These are phyloP conservation scores for Verticillium dahliae DNA, from an alignment of 2,329 filamentous ascomycete genomes.

Conservation along the genomic window DNA sequence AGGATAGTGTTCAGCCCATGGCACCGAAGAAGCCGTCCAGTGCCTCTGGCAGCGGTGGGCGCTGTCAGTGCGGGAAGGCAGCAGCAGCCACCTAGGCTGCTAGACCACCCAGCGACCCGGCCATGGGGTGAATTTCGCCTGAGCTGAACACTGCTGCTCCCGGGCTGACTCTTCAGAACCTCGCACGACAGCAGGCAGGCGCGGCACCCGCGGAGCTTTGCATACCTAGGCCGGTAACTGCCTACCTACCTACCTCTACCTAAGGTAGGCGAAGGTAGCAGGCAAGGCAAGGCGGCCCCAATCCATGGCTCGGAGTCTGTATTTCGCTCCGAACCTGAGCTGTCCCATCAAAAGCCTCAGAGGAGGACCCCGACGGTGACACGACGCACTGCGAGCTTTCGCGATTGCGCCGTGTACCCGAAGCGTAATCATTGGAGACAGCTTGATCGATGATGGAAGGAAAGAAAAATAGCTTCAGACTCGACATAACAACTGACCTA, in stretches of 20 bases:
- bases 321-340: no score
- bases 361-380: no score
- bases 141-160: neutral
- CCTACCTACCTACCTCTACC: no score
- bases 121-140: neutral
- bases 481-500: neutral
- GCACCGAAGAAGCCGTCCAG: neutral
- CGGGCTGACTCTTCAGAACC: neutral
- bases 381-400: no score
- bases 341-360: no score
- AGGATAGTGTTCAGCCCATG: neutral
- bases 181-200: neutral
- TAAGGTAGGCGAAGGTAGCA: neutral
- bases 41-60: neutral
- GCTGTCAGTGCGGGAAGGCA: neutral
- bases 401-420: no score
- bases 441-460: neutral
- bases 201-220: neutral
- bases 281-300: neutral
- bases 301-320: neutral
- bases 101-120: neutral
- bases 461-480: neutral
- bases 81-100: neutral
- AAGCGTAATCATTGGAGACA: no score
- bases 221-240: no score